A percentile compares a stretch with the other conserved stretches of the same genome.
These are phyloP conservation scores for Sordariomycetes sp. DNA, from an alignment of 2,329 filamentous ascomycete genomes.

Conservation along the genomic window DNA sequence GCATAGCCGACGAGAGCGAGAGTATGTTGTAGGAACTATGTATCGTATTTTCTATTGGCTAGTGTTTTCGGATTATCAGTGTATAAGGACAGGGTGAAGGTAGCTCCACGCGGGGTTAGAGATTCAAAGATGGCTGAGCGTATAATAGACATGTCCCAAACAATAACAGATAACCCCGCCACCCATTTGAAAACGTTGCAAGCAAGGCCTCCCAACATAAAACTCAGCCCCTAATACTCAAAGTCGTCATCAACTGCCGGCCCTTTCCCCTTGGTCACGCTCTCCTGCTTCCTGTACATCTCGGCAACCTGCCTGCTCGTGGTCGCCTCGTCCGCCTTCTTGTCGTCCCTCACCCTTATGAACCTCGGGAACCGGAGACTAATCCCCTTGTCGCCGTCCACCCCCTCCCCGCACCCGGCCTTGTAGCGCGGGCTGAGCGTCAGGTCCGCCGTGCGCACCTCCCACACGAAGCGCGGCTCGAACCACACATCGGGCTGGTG, in stretches of 20 bases:
- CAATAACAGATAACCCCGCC: not conserved
- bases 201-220: not conserved
- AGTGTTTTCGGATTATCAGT: not conserved
- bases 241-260: conserved; percentile 92
- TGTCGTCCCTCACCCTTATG: conserved; percentile 86
- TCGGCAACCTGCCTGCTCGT: conserved; percentile 78
- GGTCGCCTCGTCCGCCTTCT: conserved; percentile 88
- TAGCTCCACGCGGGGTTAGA: not conserved
- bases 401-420: conserved; percentile 73
- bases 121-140: not conserved
- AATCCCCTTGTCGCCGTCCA: conserved; percentile 71
- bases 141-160: not conserved
- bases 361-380: conserved; percentile 87
- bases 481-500: conserved; percentile 99
- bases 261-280: conserved; percentile 74
- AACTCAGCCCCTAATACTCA: conserved; percentile 59
- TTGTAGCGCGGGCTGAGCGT: conserved; percentile 89
- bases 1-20: conserved; percentile 1
- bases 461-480: conserved; percentile 90
- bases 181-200: not conserved
- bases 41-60: not conserved
- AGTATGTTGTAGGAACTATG: conserved; percentile 1
- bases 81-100: not conserved
- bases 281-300: conserved; percentile 95
- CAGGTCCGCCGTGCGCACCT: conserved; percentile 92